Evolutionary conservation across 2,329 filamentous ascomycete genomes (phyloP).

Genomic region (Colletotrichum sp.): DNA sequence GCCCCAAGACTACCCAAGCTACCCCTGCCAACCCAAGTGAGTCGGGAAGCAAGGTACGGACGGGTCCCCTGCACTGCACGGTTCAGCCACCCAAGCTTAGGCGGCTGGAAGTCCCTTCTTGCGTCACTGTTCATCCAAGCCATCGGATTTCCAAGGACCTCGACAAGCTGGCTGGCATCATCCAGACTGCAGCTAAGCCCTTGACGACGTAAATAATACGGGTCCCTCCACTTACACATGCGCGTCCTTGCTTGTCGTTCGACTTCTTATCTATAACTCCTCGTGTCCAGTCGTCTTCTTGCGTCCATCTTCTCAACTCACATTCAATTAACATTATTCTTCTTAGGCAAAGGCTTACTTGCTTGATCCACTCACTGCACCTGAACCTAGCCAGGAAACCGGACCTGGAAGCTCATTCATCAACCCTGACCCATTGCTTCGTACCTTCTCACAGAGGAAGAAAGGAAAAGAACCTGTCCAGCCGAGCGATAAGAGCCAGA

Average conservation of each 20-base stretch:
- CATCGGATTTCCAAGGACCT: conserved; percentile 18
- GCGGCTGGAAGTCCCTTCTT: conserved; percentile 12
- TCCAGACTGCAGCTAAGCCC: conserved; percentile 15
- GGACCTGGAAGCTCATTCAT: conserved; percentile 66
- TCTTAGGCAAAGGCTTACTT: conserved; percentile 68
- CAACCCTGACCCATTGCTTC: conserved; percentile 32
- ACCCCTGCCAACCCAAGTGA: conserved; percentile 8
- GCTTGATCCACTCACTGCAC: conserved; percentile 72
- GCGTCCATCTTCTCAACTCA: neutral
- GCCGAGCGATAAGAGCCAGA: neutral
- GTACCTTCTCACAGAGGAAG: conserved; percentile 27
- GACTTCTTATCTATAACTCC: neutral
- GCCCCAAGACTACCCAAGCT: neutral
- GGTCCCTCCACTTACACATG: conserved; percentile 12
- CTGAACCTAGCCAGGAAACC: conserved; percentile 71
- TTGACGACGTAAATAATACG: conserved; percentile 25
- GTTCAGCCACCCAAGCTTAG: conserved; percentile 12
- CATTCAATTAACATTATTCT: neutral
- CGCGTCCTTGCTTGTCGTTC: conserved; percentile 1
- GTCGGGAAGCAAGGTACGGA: conserved; percentile 4
- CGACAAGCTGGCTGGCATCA: conserved; percentile 11
- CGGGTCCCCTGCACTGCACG: conserved; percentile 1
- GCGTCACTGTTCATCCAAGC: conserved; percentile 18
- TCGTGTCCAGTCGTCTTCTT: neutral
- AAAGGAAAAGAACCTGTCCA: conserved; percentile 16